A percentile compares a stretch with the other conserved stretches of the same genome.
Conservation (phyloP, 2,329 filamentous ascomycete genomes). For the Penicillium sp. region DNA sequence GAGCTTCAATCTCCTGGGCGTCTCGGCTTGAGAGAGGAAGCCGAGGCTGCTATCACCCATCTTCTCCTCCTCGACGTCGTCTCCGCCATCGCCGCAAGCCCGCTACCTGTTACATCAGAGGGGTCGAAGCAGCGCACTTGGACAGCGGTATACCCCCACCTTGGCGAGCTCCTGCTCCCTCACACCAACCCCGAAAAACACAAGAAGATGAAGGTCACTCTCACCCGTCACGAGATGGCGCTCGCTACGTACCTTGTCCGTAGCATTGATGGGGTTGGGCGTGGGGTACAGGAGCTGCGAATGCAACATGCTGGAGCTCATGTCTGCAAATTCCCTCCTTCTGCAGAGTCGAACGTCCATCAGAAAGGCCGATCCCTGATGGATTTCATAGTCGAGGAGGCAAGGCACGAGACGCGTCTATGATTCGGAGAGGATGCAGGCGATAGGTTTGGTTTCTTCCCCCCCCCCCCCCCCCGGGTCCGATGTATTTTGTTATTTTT, state of each 20-base stretch:
- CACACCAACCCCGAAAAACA: conserved; percentile 14
- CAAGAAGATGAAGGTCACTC: conserved; percentile 29
- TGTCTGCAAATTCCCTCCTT: conserved; percentile 20
- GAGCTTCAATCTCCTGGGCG: conserved; percentile 29
- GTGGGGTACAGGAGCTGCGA: conserved; percentile 6
- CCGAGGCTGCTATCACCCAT: conserved; percentile 30
- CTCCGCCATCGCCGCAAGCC: conserved; percentile 23
- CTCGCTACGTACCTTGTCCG: conserved; percentile 17
- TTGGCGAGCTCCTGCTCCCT: conserved; percentile 29
- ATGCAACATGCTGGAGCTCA: conserved; percentile 11
- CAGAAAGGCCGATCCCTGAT: conserved; percentile 15
- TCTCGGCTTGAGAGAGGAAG: conserved; percentile 31
- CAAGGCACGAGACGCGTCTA: background rate
- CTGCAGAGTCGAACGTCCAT: background rate
- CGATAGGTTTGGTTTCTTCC: background rate
- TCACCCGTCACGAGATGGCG: conserved; percentile 24
- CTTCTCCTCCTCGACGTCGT: conserved; percentile 37
- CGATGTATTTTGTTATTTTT: background rate
- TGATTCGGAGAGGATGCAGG: background rate
- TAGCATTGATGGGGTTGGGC: conserved; percentile 14
- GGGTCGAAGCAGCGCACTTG: conserved; percentile 13
- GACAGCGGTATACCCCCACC: conserved; percentile 30
- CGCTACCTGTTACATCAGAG: background rate
- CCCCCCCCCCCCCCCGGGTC: too few species aligned
- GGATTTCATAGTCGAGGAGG: conserved; percentile 22